Base-by-base conservation (phyloP, 257 asterid species). In the Solanum chaucha region DNA sequence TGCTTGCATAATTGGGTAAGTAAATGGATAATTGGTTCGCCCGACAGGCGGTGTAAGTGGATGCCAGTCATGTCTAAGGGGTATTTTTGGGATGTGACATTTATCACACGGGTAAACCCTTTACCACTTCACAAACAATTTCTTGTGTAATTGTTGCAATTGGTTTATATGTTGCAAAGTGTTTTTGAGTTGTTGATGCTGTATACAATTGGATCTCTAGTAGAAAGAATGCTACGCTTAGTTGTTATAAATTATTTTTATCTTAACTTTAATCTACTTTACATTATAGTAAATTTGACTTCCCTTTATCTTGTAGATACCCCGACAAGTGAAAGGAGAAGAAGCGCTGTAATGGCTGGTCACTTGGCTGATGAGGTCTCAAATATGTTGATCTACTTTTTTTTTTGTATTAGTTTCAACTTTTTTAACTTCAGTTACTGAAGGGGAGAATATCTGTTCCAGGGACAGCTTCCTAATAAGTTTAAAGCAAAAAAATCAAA, bases 391-490 rank as follows among this genome's bases (percentile, higher is more conserved):
- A 82, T 70, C 70, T 70, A 24, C 71, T n/a, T 44, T 11, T 44
- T 46, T 46, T 24, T 24, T 11, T 24, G 1, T 24, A 24, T 24
- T 65, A 65, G 34, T 24, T 65, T 65, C 72, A 65, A 77, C 48
- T 10, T 15, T 22, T 73, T 88, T n/a, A 85, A 44, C 82, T 80
- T 84, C 64, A n/a, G 72, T 83, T 78, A 59, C 86, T 67, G 58
- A 83, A 10, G n/a, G 30, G 55, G 10, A 82, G 86, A 55, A 28
- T 3, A 82, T 89, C 17, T 36, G 44, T 80, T 90, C 35, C 90
- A 91, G 90, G 71, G 86, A n/a, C 85, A 82, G 85, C 85, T 55
- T 72, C 64, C 87, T 82, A 61, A 90, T 32, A 89, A 88, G 51
- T 22, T 28, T n/a, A 86, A 73, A 68, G 74, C 85, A 10, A 80